Percentiles rank a stretch among this genome's conserved stretches.
Evolutionary conservation across 495 filamentous ascomycete genomes (phyloP).

Genomic region (Astrocystis sublimbata): DNA sequence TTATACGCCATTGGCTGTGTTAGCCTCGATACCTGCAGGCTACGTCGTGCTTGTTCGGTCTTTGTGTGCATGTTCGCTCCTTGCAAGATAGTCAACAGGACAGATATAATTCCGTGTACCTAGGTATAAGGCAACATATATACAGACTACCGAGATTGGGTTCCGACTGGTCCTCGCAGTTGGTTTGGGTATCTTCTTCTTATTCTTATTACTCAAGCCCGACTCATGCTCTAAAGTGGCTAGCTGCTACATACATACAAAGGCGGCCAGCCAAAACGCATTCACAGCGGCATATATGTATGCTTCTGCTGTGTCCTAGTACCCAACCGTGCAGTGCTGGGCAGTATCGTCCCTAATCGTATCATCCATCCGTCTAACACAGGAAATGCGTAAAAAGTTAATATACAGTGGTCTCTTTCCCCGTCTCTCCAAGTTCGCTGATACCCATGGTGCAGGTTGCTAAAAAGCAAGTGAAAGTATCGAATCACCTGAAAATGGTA

Average conservation of each 20-base stretch:
- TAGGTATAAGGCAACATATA: too few species aligned
- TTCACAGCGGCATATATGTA: too few species aligned
- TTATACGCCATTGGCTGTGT: background rate
- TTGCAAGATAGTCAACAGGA: too few species aligned
- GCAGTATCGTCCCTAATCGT: background rate
- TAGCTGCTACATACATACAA: too few species aligned
- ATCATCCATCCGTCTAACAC: background rate
- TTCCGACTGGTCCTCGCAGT: too few species aligned
- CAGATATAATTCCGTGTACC: too few species aligned
- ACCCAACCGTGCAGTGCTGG: too few species aligned
- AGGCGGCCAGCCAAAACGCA: too few species aligned
- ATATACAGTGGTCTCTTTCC: background rate
- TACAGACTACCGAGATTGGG: too few species aligned
- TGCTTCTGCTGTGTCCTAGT: too few species aligned
- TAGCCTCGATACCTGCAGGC: background rate
- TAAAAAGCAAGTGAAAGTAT: background rate
- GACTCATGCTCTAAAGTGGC: background rate
- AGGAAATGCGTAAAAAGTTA: background rate
- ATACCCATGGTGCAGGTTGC: background rate
- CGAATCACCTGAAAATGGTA: background rate
- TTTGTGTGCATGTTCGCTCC: too few species aligned
- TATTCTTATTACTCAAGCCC: background rate
- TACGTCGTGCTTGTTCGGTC: background rate
- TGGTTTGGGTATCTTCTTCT: constrained; percentile 11
- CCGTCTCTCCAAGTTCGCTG: background rate